Evolutionary conservation across 192 early-diverging fungal genomes (phyloP).

Genomic region (Neocallimastix lanati): DNA sequence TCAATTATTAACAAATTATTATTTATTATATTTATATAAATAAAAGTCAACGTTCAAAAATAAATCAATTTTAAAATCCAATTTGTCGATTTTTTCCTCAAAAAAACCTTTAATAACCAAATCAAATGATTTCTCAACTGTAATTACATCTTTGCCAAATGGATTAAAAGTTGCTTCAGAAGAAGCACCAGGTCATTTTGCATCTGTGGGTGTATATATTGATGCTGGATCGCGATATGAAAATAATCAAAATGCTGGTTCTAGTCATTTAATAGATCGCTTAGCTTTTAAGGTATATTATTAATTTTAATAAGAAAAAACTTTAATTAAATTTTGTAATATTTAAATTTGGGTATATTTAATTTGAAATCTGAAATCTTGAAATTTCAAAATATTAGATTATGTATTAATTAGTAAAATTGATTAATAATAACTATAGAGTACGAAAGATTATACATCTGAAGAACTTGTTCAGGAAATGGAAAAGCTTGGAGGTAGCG

Average conservation of each 20-base stretch:
- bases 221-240: constrained; percentile 84
- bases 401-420: too few species aligned
- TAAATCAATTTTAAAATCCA: not conserved
- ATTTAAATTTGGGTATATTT: too few species aligned
- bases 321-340: too few species aligned
- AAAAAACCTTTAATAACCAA: not conserved
- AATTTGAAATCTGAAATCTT: not conserved
- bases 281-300: constrained; percentile 70
- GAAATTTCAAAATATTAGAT: too few species aligned
- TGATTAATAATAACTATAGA: too few species aligned
- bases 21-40: too few species aligned
- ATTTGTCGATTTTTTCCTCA: not conserved
- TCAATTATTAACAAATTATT: too few species aligned
- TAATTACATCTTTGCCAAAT: constrained; percentile 66
- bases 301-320: too few species aligned
- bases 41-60: not conserved
- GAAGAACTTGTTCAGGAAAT: constrained; percentile 54
- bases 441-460: constrained; percentile 45
- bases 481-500: constrained; percentile 75
- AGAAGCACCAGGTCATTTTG: constrained; percentile 72
- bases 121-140: not conserved
- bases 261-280: constrained; percentile 73
- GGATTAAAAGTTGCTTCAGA: constrained; percentile 73
- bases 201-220: constrained; percentile 71
- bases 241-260: constrained; percentile 41